phyloP scores from a whole-genome alignment of 257 asterid genomes.

The Euphrasia confusa region DNA sequence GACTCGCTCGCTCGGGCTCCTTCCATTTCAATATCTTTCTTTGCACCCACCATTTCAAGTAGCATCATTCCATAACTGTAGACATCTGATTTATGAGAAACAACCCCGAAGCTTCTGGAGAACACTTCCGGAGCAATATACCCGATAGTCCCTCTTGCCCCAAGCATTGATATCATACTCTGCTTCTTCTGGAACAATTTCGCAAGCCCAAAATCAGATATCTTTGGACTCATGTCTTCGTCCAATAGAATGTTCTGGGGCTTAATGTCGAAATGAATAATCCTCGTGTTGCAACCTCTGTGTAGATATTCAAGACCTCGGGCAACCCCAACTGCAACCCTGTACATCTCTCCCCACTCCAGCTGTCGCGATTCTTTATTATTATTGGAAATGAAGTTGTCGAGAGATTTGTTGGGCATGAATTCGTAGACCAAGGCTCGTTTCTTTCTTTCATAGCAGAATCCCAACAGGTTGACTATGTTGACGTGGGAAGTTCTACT shows the following conservation, averaged over 20 bases:
- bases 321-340: slow-evolving; percentile 58
- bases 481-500: slow-evolving; percentile 61
- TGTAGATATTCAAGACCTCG: slow-evolving; percentile 65
- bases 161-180: slow-evolving; percentile 40
- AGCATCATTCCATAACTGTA: slow-evolving; percentile 73
- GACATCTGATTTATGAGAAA: slow-evolving; percentile 67
- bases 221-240: slow-evolving; percentile 55
- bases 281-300: slow-evolving; percentile 61
- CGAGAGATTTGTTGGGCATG: slow-evolving; percentile 63
- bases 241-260: slow-evolving; percentile 72
- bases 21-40: slow-evolving; percentile 23
- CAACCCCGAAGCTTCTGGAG: slow-evolving; percentile 47
- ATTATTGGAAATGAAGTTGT: slow-evolving; percentile 38
- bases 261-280: slow-evolving; percentile 67
- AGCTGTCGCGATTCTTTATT: slow-evolving; percentile 11
- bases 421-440: slow-evolving; percentile 53
- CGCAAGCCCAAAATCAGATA: slow-evolving; percentile 69
- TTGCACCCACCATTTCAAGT: slow-evolving; percentile 57
- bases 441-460: slow-evolving; percentile 33
- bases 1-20: slow-evolving; percentile 32
- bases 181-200: slow-evolving; percentile 42
- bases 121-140: slow-evolving; percentile 71
- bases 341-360: slow-evolving; percentile 40
- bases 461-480: slow-evolving; percentile 60
- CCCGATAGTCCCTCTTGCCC: slow-evolving; percentile 58